A percentile compares a stretch with the other conserved stretches of the same genome.
These are phyloP conservation scores for Choiromyces venosus DNA, from an alignment of 495 filamentous ascomycete genomes.

Conservation along the genomic window DNA sequence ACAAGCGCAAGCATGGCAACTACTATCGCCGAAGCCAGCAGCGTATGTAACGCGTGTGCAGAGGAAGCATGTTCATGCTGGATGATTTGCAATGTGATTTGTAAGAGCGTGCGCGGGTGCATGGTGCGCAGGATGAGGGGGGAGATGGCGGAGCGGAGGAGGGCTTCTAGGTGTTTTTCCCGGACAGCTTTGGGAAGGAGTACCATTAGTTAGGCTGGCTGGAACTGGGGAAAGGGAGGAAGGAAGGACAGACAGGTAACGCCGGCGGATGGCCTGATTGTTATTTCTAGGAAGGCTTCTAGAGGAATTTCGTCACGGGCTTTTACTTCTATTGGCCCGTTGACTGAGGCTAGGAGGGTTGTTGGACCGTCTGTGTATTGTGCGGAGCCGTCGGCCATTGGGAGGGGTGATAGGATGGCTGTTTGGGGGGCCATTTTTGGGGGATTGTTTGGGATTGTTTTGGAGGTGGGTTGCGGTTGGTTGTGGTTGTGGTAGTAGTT, in stretches of 20 bases:
- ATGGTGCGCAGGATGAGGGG: constrained; percentile 63
- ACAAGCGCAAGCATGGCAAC: constrained; percentile 36
- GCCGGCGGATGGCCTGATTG: constrained; percentile 76
- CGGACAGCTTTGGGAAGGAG: constrained; percentile 56
- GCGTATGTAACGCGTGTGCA: constrained; percentile 16
- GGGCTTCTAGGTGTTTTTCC: constrained; percentile 67
- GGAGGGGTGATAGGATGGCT: constrained; percentile 46
- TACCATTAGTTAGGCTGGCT: constrained; percentile 43
- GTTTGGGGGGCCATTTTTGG: constrained; percentile 17
- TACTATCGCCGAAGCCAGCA: constrained; percentile 40
- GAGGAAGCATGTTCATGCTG: constrained; percentile 52
- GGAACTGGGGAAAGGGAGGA: constrained; percentile 42
- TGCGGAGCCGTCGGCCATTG: constrained; percentile 80
- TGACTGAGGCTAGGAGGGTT: constrained; percentile 75
- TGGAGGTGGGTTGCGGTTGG: neutral
- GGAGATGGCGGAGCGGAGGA: constrained; percentile 61
- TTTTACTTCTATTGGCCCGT: constrained; percentile 60
- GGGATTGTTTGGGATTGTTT: neutral
- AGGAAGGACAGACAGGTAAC: constrained; percentile 63
- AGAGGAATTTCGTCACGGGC: constrained; percentile 38
- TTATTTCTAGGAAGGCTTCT: constrained; percentile 83
- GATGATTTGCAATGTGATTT: constrained; percentile 61
- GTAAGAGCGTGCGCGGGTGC: constrained; percentile 63
- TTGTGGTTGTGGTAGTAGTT: constrained; percentile 2
- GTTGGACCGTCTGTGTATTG: constrained; percentile 66